phyloP scores from a whole-genome alignment of 2,329 filamentous ascomycete species.

The Alternaria brassicicola region DNA sequence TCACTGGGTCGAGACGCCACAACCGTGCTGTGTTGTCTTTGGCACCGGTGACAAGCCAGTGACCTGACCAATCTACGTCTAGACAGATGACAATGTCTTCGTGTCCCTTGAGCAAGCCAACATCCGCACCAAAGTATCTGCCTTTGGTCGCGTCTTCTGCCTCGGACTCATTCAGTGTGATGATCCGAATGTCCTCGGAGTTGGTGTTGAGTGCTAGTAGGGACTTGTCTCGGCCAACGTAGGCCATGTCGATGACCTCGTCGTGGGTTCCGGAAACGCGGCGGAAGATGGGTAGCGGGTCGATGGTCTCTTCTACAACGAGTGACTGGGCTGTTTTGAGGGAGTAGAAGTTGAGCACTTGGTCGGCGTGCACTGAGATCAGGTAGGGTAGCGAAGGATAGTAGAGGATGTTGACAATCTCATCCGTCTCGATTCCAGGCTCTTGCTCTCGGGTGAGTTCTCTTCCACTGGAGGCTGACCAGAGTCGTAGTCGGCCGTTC shows the following conservation, averaged over 20 bases:
- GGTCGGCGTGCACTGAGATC: constrained; percentile 84
- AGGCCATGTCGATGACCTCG: constrained; percentile 93
- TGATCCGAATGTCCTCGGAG: constrained; percentile 86
- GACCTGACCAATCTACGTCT: constrained; percentile 94
- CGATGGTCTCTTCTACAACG: constrained; percentile 55
- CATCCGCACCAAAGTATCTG: constrained; percentile 87
- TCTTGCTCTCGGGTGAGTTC: constrained; percentile 81
- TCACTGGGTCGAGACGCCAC: constrained; percentile 82
- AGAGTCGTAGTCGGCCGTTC: constrained; percentile 81
- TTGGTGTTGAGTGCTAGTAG: constrained; percentile 92
- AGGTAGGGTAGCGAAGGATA: constrained; percentile 70
- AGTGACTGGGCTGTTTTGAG: constrained; percentile 52
- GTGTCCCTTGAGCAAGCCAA: constrained; percentile 85
- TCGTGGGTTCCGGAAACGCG: constrained; percentile 96
- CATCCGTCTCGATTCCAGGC: constrained; percentile 63
- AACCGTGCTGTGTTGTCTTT: constrained; percentile 95
- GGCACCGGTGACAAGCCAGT: constrained; percentile 94
- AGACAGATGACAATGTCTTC: constrained; percentile 95
- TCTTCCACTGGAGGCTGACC: constrained; percentile 76
- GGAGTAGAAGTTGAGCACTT: constrained; percentile 80
- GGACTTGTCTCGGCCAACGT: constrained; percentile 79
- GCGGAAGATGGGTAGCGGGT: constrained; percentile 67
- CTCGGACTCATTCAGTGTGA: constrained; percentile 65
- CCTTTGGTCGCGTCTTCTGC: constrained; percentile 36
- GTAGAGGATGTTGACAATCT: constrained; percentile 75